Conservation (phyloP, 2,329 filamentous ascomycete genomes). For the Dactylellina haptotyla region DNA sequence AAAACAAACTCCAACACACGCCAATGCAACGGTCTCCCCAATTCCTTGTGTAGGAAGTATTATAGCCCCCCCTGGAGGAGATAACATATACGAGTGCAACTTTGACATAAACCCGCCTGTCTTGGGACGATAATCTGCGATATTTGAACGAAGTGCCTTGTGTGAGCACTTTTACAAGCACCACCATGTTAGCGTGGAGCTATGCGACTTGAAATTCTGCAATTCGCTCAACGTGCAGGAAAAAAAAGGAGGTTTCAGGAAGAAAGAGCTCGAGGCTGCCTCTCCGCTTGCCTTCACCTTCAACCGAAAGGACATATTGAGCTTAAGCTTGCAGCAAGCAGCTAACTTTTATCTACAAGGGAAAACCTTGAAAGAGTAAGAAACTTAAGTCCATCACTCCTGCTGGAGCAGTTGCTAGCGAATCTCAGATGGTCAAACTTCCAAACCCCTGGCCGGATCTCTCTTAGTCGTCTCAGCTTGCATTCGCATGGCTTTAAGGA, state of each 20-base stretch:
- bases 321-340: neutral
- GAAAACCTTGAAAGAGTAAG: slow-evolving; percentile 9
- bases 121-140: neutral
- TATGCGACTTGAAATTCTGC: neutral
- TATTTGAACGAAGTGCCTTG: neutral
- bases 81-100: neutral
- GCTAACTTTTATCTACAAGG: slow-evolving; percentile 5
- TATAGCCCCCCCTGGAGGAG: slow-evolving; percentile 11
- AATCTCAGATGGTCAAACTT: slow-evolving; percentile 6
- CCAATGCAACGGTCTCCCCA: neutral
- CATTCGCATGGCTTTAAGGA: neutral
- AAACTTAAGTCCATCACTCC: neutral
- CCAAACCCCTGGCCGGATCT: slow-evolving; percentile 9
- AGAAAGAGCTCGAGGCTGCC: slow-evolving; percentile 34
- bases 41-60: slow-evolving; percentile 13
- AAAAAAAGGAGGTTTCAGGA: slow-evolving; percentile 12
- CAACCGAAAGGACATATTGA: neutral
- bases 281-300: slow-evolving; percentile 14
- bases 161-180: neutral
- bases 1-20: slow-evolving; percentile 23
- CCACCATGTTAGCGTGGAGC: slow-evolving; percentile 9
- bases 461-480: slow-evolving; percentile 15
- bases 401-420: neutral
- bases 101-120: neutral
- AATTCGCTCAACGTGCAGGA: slow-evolving; percentile 2